Evolutionary conservation across 73 alveolate genomes (phyloP).

Genomic region (Tetrahymena borealis): DNA sequence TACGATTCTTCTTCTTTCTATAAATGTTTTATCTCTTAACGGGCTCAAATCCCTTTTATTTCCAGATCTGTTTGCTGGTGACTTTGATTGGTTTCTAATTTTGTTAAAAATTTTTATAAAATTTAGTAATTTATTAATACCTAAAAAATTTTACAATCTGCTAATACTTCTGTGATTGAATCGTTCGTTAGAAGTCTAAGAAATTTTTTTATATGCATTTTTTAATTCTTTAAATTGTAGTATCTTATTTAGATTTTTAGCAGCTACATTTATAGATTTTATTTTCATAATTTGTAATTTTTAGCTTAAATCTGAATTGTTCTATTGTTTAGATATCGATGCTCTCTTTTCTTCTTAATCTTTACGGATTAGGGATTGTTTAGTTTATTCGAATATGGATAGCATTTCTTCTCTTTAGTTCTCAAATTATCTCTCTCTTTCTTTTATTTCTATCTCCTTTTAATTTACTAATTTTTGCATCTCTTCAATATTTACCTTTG

Average conservation of each 20-base stretch:
- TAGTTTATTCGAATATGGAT: neutral
- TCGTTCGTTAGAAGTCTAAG: neutral
- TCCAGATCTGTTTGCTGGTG: neutral
- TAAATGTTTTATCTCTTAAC: neutral
- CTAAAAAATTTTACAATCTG: too few relatives aligned
- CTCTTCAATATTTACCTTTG: neutral
- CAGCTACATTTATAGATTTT: too few relatives aligned
- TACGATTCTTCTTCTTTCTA: neutral
- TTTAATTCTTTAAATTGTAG: neutral
- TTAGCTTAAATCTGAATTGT: too few relatives aligned
- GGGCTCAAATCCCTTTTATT: neutral
- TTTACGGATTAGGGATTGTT: too few relatives aligned
- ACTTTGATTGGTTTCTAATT: neutral
- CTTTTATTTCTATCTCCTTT: too few relatives aligned
- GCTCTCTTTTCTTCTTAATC: too few relatives aligned
- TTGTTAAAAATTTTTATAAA: too few relatives aligned
- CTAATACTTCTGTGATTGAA: neutral
- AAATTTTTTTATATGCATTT: neutral
- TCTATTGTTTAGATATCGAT: too few relatives aligned
- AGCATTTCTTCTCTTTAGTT: neutral
- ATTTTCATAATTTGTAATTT: too few relatives aligned
- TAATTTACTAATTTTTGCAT: neutral
- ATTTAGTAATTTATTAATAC: too few relatives aligned
- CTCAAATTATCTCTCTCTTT: neutral
- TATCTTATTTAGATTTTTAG: neutral